Evolutionary conservation across 2,329 filamentous ascomycete genomes (phyloP).

Genomic region (Neocucurbitaria cava): DNA sequence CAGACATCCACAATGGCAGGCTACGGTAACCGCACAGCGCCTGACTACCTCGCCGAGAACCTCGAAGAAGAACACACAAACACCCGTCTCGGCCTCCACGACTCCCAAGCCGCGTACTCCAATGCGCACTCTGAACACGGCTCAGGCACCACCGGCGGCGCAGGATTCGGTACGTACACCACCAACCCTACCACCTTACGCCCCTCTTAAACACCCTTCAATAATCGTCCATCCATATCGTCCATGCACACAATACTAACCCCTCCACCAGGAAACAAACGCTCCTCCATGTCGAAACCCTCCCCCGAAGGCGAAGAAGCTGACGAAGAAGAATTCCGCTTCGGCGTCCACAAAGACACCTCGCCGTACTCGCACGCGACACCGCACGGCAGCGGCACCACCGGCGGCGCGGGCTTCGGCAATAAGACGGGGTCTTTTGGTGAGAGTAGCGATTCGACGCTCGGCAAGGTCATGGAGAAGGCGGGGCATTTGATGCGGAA

Average conservation of each 20-base stretch:
- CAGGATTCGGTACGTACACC: conserved; percentile 33
- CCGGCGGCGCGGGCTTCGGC: conserved; percentile 47
- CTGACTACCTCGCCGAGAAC: conserved; percentile 22
- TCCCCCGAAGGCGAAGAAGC: neutral
- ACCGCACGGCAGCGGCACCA: conserved; percentile 39
- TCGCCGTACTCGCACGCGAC: conserved; percentile 33
- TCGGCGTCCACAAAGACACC: conserved; percentile 27
- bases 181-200: neutral
- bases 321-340: conserved; percentile 24
- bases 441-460: conserved; percentile 51
- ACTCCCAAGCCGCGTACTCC: conserved; percentile 36
- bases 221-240: no score
- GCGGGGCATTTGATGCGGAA: conserved; percentile 59
- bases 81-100: conserved; percentile 37
- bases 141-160: conserved; percentile 41
- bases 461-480: conserved; percentile 68
- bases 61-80: conserved; percentile 27
- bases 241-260: neutral
- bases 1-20: conserved; percentile 34
- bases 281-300: conserved; percentile 14
- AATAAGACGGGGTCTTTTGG: conserved; percentile 47
- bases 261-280: conserved; percentile 41
- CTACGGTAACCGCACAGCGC: conserved; percentile 46
- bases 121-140: conserved; percentile 39
- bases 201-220: neutral